Base-by-base conservation (phyloP, 257 asterid genomes). In the Lycium ferocissimum region DNA sequence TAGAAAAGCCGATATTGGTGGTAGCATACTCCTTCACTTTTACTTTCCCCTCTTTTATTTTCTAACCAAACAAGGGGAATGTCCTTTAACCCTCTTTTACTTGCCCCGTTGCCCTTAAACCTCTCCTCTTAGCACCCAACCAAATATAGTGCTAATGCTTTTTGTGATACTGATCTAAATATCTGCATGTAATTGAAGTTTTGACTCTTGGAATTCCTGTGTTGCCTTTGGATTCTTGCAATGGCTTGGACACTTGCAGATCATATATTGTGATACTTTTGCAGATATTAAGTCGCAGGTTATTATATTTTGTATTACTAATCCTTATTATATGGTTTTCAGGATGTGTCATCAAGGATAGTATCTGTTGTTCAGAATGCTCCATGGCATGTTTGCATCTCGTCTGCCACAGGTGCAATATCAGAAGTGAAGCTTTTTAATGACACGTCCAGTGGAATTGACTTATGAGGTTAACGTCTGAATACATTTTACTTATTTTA, bases 311-410 rank as follows among this genome's bases (percentile, higher is more conserved):
- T 26, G 38, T 65, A 11, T 11, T 3, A 65, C 62, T 22, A 26
- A 22, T 49, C 62, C 62, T 1, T 47, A 2, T 45, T 75, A 13
- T 49, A 2, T 49, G 45, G 22, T 6, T 49, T 49, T 22, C 81
- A 75, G 81, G 81, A 75, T 12, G 81, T 75, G 81, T 40, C 81
- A 22, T 49, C 13, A 49, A 75, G 49, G 3, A 35, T 75, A 75
- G 15, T 20, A 62, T 75, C 81, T 49, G 49, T 75, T 75, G 11
- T 57, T 47, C 59, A 73, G 6, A 45, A 11, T 71, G 37, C 43
- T 22, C 43, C 40, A 9, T 5, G 80, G 59, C n/a, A 7, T 45
- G 81, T 49, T 49, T 49, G 81, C 17, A 7, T 75, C 81, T 2
- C 49, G 2, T 49, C 45, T 20, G 62, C 81, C 10, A 49, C 3